A percentile compares a stretch with the other conserved stretches of the same genome.
These are phyloP conservation scores for Deinandra increscens DNA, from an alignment of 129 eudicot genomes.

Conservation along the genomic window DNA sequence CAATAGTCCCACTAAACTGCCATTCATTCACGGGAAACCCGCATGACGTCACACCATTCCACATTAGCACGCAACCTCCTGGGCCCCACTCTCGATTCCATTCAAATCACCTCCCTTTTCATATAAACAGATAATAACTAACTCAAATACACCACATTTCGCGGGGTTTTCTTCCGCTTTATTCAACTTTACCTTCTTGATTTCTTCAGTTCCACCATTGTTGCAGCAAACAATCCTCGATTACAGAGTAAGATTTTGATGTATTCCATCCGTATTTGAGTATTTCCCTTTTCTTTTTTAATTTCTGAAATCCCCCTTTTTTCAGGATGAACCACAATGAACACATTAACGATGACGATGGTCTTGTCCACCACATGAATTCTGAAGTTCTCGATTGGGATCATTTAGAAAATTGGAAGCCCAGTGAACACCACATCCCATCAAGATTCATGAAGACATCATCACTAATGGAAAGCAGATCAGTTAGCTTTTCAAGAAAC, in stretches of 20 bases:
- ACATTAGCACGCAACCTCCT: conserved; percentile 15
- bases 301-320: too few relatives aligned
- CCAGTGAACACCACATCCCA: conserved; percentile 45
- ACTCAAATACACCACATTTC: conserved; percentile 38
- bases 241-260: too few relatives aligned
- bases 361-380: conserved; percentile 16
- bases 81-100: conserved; percentile 27
- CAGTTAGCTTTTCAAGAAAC: conserved; percentile 21
- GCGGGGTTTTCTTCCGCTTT: conserved; percentile 40
- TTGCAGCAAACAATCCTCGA: too few relatives aligned
- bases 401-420: conserved; percentile 71
- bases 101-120: conserved; percentile 8
- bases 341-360: neutral
- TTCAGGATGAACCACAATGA: neutral
- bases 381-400: conserved; percentile 89
- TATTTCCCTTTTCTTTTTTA: too few relatives aligned
- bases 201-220: too few relatives aligned
- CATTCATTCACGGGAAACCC: conserved; percentile 28
- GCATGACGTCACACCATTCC: conserved; percentile 28
- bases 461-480: conserved; percentile 20
- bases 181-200: too few relatives aligned
- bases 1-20: conserved; percentile 9
- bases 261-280: too few relatives aligned
- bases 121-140: too few relatives aligned
- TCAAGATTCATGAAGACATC: conserved; percentile 28